Evolutionary conservation across 2,329 filamentous ascomycete species (phyloP), one percentile per base, ranked within the genome.

Genomic region (Clonostachys byssicola): DNA sequence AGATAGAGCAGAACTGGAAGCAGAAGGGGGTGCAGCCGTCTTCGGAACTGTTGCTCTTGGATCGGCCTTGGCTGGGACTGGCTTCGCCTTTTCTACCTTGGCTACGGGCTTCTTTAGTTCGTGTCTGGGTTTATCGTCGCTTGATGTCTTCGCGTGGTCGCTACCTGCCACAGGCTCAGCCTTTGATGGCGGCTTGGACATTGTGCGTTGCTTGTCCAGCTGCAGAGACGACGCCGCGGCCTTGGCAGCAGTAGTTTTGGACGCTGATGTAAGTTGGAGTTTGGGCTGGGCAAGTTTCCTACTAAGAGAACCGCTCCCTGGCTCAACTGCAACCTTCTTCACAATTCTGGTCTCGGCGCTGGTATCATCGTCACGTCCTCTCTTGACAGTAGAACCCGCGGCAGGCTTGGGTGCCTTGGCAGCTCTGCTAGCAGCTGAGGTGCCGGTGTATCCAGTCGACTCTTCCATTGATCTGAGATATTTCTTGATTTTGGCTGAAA

Each of bases 401-500:
- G 61, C 51, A 6, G 63, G 47, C 49, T 69, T 68, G 23, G 9
- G 23, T 30, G 9, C 23, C 17, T 39, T 39, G 14, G 36, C 17
- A 5, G 63, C 63, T 46, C 66, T 61, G 48, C 65, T 66, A 2
- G 65, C 62, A 10, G 66, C 66, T 8, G 67, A 70, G 35, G 67
- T 70, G 5, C 67, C 67, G 3, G 62, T 63, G 42, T 70, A 70
- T 9, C 66, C 67, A 10, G 64, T 66, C 6, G 59, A 53, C 34
- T 58, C 56, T 23, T 74, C 68, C 9, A 49, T 51, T 8, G 54
- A 45, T 49, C 61, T 69, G 43, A 53, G 48, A 2, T 73, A 65
- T 48, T 73, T 75, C 48, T 61, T 71, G 44, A 72, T 61, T n/a
- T 71, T 70, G 33, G 59, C 55, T n/a, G 76, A 64, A 42, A 86